Base-by-base conservation (phyloP, 1,284 basidiomycete genomes). In the Sanghuangporus baumii region DNA sequence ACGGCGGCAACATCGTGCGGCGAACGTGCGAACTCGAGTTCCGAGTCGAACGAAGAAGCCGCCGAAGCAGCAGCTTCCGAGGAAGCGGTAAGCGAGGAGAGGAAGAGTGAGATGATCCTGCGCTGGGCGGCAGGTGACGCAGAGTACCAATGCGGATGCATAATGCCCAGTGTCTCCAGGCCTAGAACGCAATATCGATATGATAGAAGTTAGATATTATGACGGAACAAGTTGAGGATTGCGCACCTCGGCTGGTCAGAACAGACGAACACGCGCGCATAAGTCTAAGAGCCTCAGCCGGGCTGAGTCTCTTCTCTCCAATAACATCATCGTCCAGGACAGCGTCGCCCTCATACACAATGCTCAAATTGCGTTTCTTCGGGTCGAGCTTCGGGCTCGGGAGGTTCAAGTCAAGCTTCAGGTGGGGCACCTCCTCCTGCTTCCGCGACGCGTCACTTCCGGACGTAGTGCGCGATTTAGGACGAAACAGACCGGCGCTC, bases 111-210 rank as follows among this genome's bases (percentile, higher is more conserved):
- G 60, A 90, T 84, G 40, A 91, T 82, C 68, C 76, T 83, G 68
- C 81, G 83, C 71, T 91, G 89, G 37, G 80, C 73, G 9, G 84
- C 81, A 8, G 82, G 81, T 16, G 87, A 89, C 16, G 89, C 78
- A 50, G 88, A 87, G 69, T 88, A 79, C 88, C 87, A 91, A 71
- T 91, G 86, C 4, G 89, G 88, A 68, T 88, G 86, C 87, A 91
- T 91, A 47, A 91, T 79, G 36, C 89, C 89, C 56, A 89, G 83
- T 2, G 85, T 85, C 71, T 89, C 88, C 57, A 89, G 76, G 34
- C 88, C 88, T 91, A 65, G 2, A 46, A 46, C 16, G 20, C 60
- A 18, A 60, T 50, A 63, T 62, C 20, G 46, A 50, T 51, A 62
- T 57, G 36, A 58, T 31, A 43, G 41, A 46, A 47, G 62, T 52